phyloP scores from a whole-genome alignment of 139 green algal species.

The Volvox africanus region DNA sequence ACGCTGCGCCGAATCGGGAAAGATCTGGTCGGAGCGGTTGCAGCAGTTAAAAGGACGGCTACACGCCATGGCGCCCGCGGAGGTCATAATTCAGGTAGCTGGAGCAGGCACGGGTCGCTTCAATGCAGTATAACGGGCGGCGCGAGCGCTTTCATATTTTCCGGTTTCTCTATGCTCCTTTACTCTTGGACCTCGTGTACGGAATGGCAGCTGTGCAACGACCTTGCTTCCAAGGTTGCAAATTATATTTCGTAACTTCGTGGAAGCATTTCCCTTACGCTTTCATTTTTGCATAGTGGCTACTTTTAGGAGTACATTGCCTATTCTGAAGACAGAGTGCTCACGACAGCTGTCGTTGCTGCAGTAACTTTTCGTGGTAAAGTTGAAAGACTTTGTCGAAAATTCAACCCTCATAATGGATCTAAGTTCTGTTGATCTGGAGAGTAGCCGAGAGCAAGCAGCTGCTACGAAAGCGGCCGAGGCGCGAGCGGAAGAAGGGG shows the following conservation, averaged over 20 bases:
- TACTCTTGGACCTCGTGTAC: background rate
- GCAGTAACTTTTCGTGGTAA: no score
- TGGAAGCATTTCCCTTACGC: no score
- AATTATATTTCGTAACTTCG: no score
- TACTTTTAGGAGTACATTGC: no score
- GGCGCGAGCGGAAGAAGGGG: constrained; percentile 13
- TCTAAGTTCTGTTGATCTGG: background rate
- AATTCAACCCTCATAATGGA: background rate
- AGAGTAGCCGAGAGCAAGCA: background rate
- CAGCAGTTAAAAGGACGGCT: background rate
- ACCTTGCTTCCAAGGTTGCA: no score
- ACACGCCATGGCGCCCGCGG: background rate
- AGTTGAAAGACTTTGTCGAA: no score
- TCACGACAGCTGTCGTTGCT: no score
- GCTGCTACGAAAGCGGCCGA: background rate
- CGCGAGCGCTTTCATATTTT: background rate
- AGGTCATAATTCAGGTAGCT: background rate
- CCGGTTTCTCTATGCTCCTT: background rate
- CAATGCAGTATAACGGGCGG: background rate
- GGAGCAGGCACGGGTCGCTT: constrained; percentile 9
- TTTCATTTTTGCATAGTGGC: no score
- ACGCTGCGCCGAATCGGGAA: background rate
- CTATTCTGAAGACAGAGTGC: no score
- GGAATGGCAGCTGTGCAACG: background rate
- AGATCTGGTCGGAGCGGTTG: background rate